Base-by-base conservation (phyloP, 139 green algal genomes). In the Auxenochlorella pyrenoidosa region DNA sequence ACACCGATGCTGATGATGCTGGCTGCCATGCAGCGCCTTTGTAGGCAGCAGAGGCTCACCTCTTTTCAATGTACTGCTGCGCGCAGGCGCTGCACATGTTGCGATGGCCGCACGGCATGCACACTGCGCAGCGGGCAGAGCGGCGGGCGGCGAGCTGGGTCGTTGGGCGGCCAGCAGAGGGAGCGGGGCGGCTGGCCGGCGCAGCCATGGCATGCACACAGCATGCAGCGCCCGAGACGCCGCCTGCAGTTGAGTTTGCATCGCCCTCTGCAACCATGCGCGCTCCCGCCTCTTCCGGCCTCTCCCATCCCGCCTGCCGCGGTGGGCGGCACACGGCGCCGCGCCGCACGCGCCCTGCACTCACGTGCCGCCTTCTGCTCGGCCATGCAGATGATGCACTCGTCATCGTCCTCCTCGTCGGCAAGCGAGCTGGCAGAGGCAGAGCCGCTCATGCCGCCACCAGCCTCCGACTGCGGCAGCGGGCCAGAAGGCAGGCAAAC, bases 51-150 rank as follows among this genome's bases (percentile, higher is more conserved):
- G 28, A 71, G 15, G 2, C 79, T 72, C 54, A 75, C 79, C 26
- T 75, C 15, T 54, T 54, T 1, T 76, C 26, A 18, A 75, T 24
- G 41, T 30, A 75, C 28, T 41, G 15, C 38, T 38, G 32, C 18
- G 79, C 79, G 38, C 79, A 85, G 10, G 18, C 3, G 60, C 59
- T 76, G 79, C 79, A 85, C 59, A 75, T 59, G 59, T 76, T 75
- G 38, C 59, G 58, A 60, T 85, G 79, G 40, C 79, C 79, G 79
- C 79, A 85, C 18, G 79, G 79, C 79, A 85, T 75, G 59, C 79
- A 85, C n/a, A 85, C 79, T 85, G 79, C 79, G 63, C 24, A 28
- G 4, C n/a, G 18, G 71, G 2, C 10, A 24, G 71, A 18, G 38
- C 28, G 6, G 32, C 44, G 58, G 76, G 38, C 16, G 5, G 43